These are phyloP conservation scores for Starmera caribaea DNA, from an alignment of 805 yeast genomes.

Conservation along the genomic window DNA sequence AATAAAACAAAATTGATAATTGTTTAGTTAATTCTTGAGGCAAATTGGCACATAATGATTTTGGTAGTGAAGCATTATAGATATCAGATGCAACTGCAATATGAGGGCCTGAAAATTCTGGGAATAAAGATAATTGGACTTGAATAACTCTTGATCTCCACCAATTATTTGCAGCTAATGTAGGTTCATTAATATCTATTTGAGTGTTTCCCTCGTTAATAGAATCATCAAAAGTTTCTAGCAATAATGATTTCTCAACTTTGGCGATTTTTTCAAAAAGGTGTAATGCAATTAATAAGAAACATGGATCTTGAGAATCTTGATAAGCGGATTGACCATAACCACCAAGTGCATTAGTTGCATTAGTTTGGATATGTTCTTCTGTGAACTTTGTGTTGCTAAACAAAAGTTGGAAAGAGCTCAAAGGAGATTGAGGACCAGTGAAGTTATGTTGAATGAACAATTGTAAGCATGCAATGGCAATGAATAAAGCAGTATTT, in stretches of 20 bases:
- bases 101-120: constrained; percentile 47
- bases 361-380: constrained; percentile 9
- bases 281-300: constrained; percentile 32
- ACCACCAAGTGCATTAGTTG: constrained; percentile 33
- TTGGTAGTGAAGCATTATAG: constrained; percentile 15
- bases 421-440: constrained; percentile 56
- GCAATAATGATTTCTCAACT: constrained; percentile 20
- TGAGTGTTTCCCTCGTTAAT: constrained; percentile 6
- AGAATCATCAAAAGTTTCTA: constrained; percentile 14
- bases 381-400: constrained; percentile 1
- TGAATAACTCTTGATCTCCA: constrained; percentile 69
- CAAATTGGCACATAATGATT: constrained; percentile 12
- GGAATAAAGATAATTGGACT: constrained; percentile 51
- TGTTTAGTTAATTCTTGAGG: constrained; percentile 24
- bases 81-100: constrained; percentile 26
- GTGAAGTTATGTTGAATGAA: constrained; percentile 74
- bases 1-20: constrained; percentile 38
- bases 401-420: constrained; percentile 22
- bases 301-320: constrained; percentile 41
- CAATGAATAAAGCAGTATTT: constrained; percentile 9
- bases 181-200: constrained; percentile 5
- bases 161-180: constrained; percentile 48
- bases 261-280: constrained; percentile 32
- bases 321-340: constrained; percentile 70
- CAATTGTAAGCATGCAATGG: constrained; percentile 53